phyloP scores from a whole-genome alignment of 176 grass and related monocot species.

The Oryza glaberrima region DNA sequence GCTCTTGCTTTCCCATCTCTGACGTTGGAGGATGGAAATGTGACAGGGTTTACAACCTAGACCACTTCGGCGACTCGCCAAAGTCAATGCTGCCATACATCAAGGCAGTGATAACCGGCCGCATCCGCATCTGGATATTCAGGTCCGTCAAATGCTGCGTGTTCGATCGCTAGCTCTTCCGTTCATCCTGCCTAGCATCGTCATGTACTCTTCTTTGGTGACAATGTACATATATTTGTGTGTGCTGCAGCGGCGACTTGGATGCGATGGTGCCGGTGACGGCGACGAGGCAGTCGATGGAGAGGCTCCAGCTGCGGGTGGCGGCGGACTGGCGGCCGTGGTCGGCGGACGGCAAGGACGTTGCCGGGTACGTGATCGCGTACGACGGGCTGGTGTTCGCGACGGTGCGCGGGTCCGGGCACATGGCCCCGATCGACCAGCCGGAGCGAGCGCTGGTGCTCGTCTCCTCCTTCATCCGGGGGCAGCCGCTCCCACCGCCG shows the following conservation, averaged over 20 bases:
- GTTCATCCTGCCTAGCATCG: not conserved
- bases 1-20: not conserved
- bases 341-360: slow-evolving; percentile 40
- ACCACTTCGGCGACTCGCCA: slow-evolving; percentile 38
- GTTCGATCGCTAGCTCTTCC: not conserved
- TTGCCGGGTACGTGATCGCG: slow-evolving; percentile 59
- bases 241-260: slow-evolving; percentile 50
- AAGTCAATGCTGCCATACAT: slow-evolving; percentile 48
- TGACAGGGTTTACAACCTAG: slow-evolving; percentile 31
- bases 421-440: slow-evolving; percentile 54
- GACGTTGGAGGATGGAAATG: not conserved
- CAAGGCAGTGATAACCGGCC: slow-evolving; percentile 31
- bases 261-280: slow-evolving; percentile 65
- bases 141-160: slow-evolving; percentile 13
- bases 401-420: slow-evolving; percentile 64
- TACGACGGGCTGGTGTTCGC: slow-evolving; percentile 54
- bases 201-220: not conserved
- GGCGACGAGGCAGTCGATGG: slow-evolving; percentile 49
- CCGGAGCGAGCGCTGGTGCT: slow-evolving; percentile 47
- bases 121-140: slow-evolving; percentile 56
- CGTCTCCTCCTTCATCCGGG: slow-evolving; percentile 49
- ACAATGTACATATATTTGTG: not conserved
- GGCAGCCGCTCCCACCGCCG: slow-evolving; percentile 29
- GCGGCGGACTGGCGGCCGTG: slow-evolving; percentile 58
- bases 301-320: slow-evolving; percentile 45